phyloP scores from a whole-genome alignment of 2,329 filamentous ascomycete genomes.

The Pseudofabraea citricarpa region DNA sequence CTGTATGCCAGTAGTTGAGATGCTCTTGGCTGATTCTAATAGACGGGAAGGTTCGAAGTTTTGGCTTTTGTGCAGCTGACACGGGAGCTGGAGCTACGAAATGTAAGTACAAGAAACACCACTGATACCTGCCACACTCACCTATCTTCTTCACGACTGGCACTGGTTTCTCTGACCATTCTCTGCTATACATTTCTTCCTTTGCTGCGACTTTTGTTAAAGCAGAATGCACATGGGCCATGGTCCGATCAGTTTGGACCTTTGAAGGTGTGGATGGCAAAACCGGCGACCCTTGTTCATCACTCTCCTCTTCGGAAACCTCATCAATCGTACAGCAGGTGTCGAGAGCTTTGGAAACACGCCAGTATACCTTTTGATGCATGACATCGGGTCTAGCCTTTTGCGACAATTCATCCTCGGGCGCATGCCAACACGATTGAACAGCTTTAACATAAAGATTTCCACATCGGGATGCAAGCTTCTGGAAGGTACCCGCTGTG shows the following conservation, averaged over 20 bases:
- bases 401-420: slow-evolving; percentile 54
- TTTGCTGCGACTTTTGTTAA: neutral
- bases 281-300: slow-evolving; percentile 42
- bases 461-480: slow-evolving; percentile 52
- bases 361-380: slow-evolving; percentile 52
- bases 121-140: slow-evolving; percentile 6
- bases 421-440: slow-evolving; percentile 65
- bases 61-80: slow-evolving; percentile 28
- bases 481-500: slow-evolving; percentile 18
- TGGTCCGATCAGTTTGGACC: slow-evolving; percentile 1
- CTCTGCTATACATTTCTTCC: slow-evolving; percentile 1
- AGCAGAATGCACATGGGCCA: slow-evolving; percentile 1
- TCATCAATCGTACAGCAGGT: slow-evolving; percentile 59
- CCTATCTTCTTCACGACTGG: slow-evolving; percentile 12
- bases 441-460: slow-evolving; percentile 73
- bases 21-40: slow-evolving; percentile 53
- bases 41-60: slow-evolving; percentile 55
- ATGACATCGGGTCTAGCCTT: slow-evolving; percentile 44
- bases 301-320: slow-evolving; percentile 48
- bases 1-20: slow-evolving; percentile 67
- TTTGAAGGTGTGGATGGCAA: slow-evolving; percentile 14
- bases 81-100: slow-evolving; percentile 11
- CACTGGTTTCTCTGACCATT: slow-evolving; percentile 19
- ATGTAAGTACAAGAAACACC: neutral
- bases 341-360: slow-evolving; percentile 43